phyloP scores from a whole-genome alignment of 2,329 filamentous ascomycete species.

The Pseudocercospora macadamiae region DNA sequence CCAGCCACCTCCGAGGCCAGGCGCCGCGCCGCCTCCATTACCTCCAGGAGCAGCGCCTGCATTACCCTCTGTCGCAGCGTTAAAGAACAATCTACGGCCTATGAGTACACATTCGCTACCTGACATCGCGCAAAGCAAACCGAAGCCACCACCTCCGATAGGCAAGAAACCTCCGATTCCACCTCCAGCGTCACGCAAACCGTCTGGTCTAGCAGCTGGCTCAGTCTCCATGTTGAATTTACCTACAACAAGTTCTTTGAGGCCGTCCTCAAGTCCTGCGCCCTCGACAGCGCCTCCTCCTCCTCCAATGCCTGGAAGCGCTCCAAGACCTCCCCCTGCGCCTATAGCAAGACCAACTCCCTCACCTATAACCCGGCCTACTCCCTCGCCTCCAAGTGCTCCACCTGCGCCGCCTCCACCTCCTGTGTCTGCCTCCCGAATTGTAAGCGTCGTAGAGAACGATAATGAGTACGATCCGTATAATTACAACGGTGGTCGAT shows the following conservation, averaged over 20 bases:
- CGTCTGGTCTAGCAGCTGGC: conserved; percentile 51
- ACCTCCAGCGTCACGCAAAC: conserved; percentile 60
- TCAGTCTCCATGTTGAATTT: conserved; percentile 36
- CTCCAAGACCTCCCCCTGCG: conserved; percentile 40
- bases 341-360: conserved; percentile 29
- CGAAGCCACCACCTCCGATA: conserved; percentile 73
- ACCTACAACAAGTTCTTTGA: conserved; percentile 38
- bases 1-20: conserved; percentile 45
- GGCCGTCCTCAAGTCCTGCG: conserved; percentile 63
- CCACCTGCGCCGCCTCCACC: conserved; percentile 48
- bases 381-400: conserved; percentile 47
- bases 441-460: conserved; percentile 20
- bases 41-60: conserved; percentile 56
- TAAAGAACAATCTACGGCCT: conserved; percentile 55
- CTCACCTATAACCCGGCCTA: conserved; percentile 43
- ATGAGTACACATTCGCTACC: conserved; percentile 63
- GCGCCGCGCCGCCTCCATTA: conserved; percentile 56
- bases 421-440: conserved; percentile 17
- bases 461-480: conserved; percentile 30
- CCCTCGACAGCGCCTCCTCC: conserved; percentile 57
- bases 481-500: conserved; percentile 19
- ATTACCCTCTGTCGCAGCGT: conserved; percentile 49
- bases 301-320: conserved; percentile 42
- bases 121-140: conserved; percentile 54
- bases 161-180: conserved; percentile 72